A percentile compares a stretch with the other conserved stretches of the same genome.
Evolutionary conservation across 2,329 filamentous ascomycete genomes (phyloP).

Genomic region (Cladosporium halotolerans): DNA sequence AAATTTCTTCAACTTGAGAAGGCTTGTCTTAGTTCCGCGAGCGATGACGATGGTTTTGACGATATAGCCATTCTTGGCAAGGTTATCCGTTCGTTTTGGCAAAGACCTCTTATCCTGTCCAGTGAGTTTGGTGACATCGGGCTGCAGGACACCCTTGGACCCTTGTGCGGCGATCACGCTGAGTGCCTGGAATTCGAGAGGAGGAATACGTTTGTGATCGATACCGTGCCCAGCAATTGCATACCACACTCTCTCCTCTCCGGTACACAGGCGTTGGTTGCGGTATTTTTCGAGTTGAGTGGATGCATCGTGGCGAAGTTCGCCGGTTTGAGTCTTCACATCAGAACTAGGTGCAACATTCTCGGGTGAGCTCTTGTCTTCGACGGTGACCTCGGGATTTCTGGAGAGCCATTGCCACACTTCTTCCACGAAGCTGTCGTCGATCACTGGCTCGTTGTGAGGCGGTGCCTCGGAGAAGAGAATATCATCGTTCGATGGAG

Average conservation of each 20-base stretch:
- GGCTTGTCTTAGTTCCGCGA: slow-evolving; percentile 48
- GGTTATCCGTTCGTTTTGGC: slow-evolving; percentile 52
- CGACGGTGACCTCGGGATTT: slow-evolving; percentile 51
- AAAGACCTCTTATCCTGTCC: slow-evolving; percentile 61
- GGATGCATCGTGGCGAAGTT: slow-evolving; percentile 5
- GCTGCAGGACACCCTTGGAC: slow-evolving; percentile 51
- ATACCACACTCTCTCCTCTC: slow-evolving; percentile 52
- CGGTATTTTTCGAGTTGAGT: slow-evolving; percentile 1
- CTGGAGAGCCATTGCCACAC: slow-evolving; percentile 53
- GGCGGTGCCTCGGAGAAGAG: slow-evolving; percentile 23
- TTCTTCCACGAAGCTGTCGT: slow-evolving; percentile 47
- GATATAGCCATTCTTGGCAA: slow-evolving; percentile 56
- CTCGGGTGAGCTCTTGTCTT: slow-evolving; percentile 36
- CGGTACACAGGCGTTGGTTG: slow-evolving; percentile 42
- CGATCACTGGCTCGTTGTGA: slow-evolving; percentile 30
- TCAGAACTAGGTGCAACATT: slow-evolving; percentile 36
- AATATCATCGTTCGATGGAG: slow-evolving; percentile 10
- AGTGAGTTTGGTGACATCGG: slow-evolving; percentile 48
- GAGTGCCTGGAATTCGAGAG: slow-evolving; percentile 51
- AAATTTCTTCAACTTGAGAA: slow-evolving; percentile 50
- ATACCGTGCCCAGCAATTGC: slow-evolving; percentile 55
- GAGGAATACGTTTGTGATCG: slow-evolving; percentile 48
- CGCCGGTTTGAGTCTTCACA: slow-evolving; percentile 12
- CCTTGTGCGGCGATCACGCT: slow-evolving; percentile 53
- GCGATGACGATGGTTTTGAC: slow-evolving; percentile 48